Base-by-base conservation (phyloP, 306 rosid genomes). In the Pachyrhizus erosus region DNA sequence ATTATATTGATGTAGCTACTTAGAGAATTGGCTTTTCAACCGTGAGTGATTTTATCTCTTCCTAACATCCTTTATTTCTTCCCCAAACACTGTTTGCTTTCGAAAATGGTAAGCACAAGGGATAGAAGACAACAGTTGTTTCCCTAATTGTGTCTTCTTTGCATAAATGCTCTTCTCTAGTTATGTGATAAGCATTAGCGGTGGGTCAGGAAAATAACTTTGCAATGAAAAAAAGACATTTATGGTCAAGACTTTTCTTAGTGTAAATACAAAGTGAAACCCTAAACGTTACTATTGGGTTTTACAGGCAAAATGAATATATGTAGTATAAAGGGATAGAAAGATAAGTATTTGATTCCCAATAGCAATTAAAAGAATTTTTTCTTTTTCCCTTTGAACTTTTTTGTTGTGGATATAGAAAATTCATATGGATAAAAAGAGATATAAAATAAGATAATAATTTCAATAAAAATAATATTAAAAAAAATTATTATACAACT, bases 381-480 rank as follows among this genome's bases (percentile, higher is more conserved):
- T 26, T 60, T 13, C 8, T 26, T 60, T 23, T 26, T 58, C 66
- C 9, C 40, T 29, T 61, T 61, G 2, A 65, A 45, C 70, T 76
- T 75, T 79, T 80, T 27, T 31, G 15, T 57, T 24, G 24, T 74
- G 84, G 78, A 70, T 73, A 60, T 84, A 60, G 80, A 91, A 89
- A 82, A 12, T 83, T 83, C 91, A 89, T 86, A 90, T 87, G 92
- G 79, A 67, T n/a, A n/a, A n/a, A n/a, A n/a, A n/a, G n/a, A n/a
- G n/a, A n/a, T n/a, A n/a, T n/a, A n/a, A n/a, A n/a, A n/a, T n/a
- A n/a, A n/a, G n/a, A n/a, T n/a, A n/a, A n/a, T n/a, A n/a, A n/a
- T n/a, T n/a, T n/a, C n/a, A n/a, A n/a, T n/a, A n/a, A n/a, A n/a
- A n/a, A n/a, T n/a, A n/a, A n/a, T n/a, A n/a, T n/a, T n/a, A n/a